Evolutionary conservation across 2,329 filamentous ascomycete species (phyloP).

Genomic region (Lasiodiplodia gonubiensis): DNA sequence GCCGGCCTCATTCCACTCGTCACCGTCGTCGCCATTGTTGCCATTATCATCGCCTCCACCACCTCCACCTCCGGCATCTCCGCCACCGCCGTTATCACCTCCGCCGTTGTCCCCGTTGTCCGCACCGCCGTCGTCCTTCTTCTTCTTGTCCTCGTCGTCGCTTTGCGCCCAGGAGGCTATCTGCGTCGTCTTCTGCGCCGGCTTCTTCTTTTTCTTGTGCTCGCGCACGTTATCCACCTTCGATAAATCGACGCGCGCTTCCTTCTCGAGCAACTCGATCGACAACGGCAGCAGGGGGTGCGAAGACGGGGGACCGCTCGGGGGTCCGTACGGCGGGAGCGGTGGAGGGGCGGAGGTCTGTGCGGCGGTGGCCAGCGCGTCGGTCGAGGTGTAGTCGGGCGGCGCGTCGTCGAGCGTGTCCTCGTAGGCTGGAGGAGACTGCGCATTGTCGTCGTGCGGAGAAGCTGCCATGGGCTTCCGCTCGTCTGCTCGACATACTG

Average conservation of each 20-base stretch:
- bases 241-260: slow-evolving; percentile 61
- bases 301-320: not conserved
- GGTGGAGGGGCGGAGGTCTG: not conserved
- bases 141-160: slow-evolving; percentile 55
- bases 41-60: slow-evolving; percentile 38
- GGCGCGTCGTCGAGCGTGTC: slow-evolving; percentile 51
- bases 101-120: slow-evolving; percentile 45
- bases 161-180: slow-evolving; percentile 46
- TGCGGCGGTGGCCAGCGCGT: slow-evolving; percentile 44
- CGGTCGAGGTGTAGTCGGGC: slow-evolving; percentile 52
- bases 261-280: slow-evolving; percentile 2
- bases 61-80: slow-evolving; percentile 44
- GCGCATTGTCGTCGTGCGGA: no score
- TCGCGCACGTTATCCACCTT: slow-evolving; percentile 58
- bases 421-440: slow-evolving; percentile 49
- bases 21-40: slow-evolving; percentile 38
- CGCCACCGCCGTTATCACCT: slow-evolving; percentile 42
- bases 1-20: slow-evolving; percentile 41
- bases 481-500: not conserved
- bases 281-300: not conserved
- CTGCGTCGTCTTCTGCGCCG: slow-evolving; percentile 43
- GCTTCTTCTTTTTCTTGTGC: slow-evolving; percentile 61
- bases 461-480: no score
- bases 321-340: slow-evolving; percentile 18
- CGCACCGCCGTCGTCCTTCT: slow-evolving; percentile 42